phyloP scores from a whole-genome alignment of 2,329 filamentous ascomycete species.

The Lojkania enalia region DNA sequence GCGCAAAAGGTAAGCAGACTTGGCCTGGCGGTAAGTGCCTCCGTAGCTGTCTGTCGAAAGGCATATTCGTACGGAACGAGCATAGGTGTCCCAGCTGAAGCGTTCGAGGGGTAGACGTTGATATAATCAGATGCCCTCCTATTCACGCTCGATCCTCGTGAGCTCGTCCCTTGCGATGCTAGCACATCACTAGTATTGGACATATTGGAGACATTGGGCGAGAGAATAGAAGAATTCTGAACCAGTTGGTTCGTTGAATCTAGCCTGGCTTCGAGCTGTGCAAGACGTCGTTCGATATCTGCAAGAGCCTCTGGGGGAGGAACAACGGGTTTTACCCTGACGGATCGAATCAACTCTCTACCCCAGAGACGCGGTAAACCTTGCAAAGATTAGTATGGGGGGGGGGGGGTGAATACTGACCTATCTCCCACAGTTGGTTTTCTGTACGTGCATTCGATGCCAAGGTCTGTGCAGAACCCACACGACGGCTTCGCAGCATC shows the following conservation, averaged over 20 bases:
- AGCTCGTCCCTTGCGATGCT: slow-evolving; percentile 9
- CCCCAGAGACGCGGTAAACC: background rate
- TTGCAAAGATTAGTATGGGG: background rate
- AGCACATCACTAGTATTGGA: slow-evolving; percentile 20
- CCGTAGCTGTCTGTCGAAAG: slow-evolving; percentile 30
- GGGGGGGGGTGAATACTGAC: slow-evolving; percentile 9
- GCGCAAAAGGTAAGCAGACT: slow-evolving; percentile 27
- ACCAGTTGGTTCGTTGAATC: slow-evolving; percentile 23
- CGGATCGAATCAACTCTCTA: background rate
- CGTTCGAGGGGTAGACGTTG: slow-evolving; percentile 13
- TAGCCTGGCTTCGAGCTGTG: slow-evolving; percentile 26
- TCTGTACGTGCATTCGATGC: slow-evolving; percentile 34
- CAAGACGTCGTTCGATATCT: slow-evolving; percentile 28
- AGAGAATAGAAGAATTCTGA: slow-evolving; percentile 19
- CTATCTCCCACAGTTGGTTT: slow-evolving; percentile 28
- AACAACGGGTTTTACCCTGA: slow-evolving; percentile 16
- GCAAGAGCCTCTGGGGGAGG: slow-evolving; percentile 23
- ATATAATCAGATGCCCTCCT: slow-evolving; percentile 17
- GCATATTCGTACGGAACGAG: slow-evolving; percentile 28
- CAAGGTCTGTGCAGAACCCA: slow-evolving; percentile 32
- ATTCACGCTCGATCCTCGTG: slow-evolving; percentile 24
- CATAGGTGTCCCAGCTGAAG: slow-evolving; percentile 16
- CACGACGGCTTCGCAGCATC: slow-evolving; percentile 32
- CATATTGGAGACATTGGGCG: slow-evolving; percentile 21
- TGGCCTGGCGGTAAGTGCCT: slow-evolving; percentile 27